phyloP scores from a whole-genome alignment of 345 rosid genomes.

The Hibiscus trionum region DNA sequence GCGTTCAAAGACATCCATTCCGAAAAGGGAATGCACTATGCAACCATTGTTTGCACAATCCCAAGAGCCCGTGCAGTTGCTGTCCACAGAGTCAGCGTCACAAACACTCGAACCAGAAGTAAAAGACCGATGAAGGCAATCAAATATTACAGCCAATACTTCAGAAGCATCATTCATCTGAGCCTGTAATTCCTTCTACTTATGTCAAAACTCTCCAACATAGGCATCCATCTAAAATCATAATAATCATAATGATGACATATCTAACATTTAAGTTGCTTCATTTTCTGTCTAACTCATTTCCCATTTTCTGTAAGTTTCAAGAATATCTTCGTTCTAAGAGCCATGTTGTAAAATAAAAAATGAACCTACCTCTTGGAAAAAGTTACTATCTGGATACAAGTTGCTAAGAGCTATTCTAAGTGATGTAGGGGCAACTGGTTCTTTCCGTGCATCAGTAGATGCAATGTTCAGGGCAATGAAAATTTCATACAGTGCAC shows the following conservation, averaged over 20 bases:
- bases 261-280: not conserved
- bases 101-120: constrained; percentile 45
- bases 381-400: constrained; percentile 83
- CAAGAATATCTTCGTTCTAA: not conserved
- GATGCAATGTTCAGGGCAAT: constrained; percentile 57
- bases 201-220: constrained; percentile 9
- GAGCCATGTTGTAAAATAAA: constrained; percentile 8
- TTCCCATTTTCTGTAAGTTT: not conserved
- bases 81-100: constrained; percentile 54
- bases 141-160: constrained; percentile 81
- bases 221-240: not conserved
- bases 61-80: constrained; percentile 62
- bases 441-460: constrained; percentile 49
- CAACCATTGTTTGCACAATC: constrained; percentile 68
- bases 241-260: not conserved
- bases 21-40: constrained; percentile 80
- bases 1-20: constrained; percentile 75
- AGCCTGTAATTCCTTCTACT: constrained; percentile 44
- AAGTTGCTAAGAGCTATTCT: constrained; percentile 86
- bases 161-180: constrained; percentile 99
- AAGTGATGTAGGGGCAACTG: constrained; percentile 80
- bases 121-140: constrained; percentile 87
- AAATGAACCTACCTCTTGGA: constrained; percentile 68
- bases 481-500: constrained; percentile 73
- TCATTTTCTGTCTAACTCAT: not conserved